Evolutionary conservation across 2,329 filamentous ascomycete species (phyloP).

Genomic region (Scorias spongiosa): DNA sequence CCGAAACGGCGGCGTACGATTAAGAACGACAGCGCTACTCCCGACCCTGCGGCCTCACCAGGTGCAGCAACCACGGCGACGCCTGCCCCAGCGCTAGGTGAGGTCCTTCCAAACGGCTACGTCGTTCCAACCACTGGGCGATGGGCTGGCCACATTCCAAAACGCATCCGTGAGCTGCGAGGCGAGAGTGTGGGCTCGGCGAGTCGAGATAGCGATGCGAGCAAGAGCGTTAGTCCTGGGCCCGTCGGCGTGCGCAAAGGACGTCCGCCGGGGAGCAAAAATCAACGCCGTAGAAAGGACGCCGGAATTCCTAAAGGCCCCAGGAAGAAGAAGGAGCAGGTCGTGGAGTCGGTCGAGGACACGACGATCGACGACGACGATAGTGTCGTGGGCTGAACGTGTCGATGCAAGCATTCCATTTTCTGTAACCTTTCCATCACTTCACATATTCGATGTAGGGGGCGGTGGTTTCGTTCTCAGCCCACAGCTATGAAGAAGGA

Average conservation of each 20-base stretch:
- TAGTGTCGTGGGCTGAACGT: not conserved
- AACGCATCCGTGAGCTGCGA: constrained; percentile 32
- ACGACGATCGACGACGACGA: not conserved
- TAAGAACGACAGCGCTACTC: constrained; percentile 1
- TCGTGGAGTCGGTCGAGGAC: not conserved
- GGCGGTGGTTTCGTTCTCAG: too few relatives aligned
- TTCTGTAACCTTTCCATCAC: too few relatives aligned
- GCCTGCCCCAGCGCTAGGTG: constrained; percentile 8
- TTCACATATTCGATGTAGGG: too few relatives aligned
- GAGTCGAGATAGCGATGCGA: constrained; percentile 11
- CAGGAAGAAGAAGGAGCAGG: constrained; percentile 14
- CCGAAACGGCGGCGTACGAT: constrained; percentile 11
- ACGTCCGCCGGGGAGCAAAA: constrained; percentile 31
- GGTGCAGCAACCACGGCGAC: constrained; percentile 8
- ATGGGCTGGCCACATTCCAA: constrained; percentile 20
- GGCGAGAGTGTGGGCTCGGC: constrained; percentile 23
- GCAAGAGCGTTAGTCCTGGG: constrained; percentile 1
- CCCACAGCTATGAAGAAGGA: too few relatives aligned
- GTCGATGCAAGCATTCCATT: not conserved
- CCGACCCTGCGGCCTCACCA: not conserved
- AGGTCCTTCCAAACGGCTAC: constrained; percentile 5
- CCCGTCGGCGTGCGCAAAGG: constrained; percentile 16
- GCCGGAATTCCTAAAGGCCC: constrained; percentile 36
- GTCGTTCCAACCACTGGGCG: constrained; percentile 14
- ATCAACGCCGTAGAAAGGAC: constrained; percentile 29